Base-by-base conservation (phyloP, 371 early-diverging fungal species). In the Gilbertella persicaria region DNA sequence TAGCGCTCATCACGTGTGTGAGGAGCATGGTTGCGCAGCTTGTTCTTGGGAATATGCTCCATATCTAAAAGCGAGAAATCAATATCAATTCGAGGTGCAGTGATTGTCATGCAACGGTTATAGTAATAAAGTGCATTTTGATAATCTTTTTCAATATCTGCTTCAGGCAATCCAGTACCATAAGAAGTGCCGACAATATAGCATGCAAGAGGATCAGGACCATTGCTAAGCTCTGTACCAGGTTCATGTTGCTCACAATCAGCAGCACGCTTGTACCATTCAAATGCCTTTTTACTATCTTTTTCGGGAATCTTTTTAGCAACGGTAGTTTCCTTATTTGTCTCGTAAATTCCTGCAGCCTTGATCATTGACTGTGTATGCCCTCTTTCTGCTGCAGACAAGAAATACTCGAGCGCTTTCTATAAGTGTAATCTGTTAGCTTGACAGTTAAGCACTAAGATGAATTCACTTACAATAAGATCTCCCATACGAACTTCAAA, bases 341-440 rank as follows among this genome's bases (percentile, higher is more conserved):
- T 50, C 37, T 78, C 78, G 35, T 70, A 74, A 25, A 78, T 42
- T 10, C 59, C 69, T 12, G 75, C 78, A 5, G 63, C 69, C 48
- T 75, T 78, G 41, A 72, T 51, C 78, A 78, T 78, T 7, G 78
- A 69, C 29, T 40, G 46, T 5, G 71, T 78, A 36, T 78, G 73
- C 3, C 73, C 71, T 41, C 73, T 67, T 49, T 71, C 71, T n/a
- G 78, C 78, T 14, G 73, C 70, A 40, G 55, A 60, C 24, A 53
- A 33, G 42, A 66, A 78, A 26, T 68, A 67, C 8, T 66, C 62
- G 12, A 72, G 59, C 12, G 78, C 74, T 60, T 65, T 72, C 78
- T 78, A 55, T 19, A 38, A n/a, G 30, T 20, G 24, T n/a, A n/a
- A n/a, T n/a, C n/a, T 14, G 5, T 41, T 17, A 30, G 16, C 36